These are phyloP conservation scores for Musa acuminata DNA, from an alignment of 176 grass and related monocot species.

Conservation along the genomic window DNA sequence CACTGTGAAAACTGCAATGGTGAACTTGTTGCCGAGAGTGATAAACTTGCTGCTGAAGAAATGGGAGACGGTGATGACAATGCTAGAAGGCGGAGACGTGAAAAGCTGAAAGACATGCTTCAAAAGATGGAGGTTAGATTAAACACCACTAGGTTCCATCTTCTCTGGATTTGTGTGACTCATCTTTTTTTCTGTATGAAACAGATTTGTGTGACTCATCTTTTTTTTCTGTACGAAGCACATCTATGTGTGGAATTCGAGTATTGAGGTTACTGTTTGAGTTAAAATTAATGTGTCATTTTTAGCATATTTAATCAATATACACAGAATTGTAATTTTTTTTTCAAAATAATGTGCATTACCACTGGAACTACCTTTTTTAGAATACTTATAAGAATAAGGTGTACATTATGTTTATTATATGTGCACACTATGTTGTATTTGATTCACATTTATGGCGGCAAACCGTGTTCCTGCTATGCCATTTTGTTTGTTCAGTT, in stretches of 20 bases:
- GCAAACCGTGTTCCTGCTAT: no score
- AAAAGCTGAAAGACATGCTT: slow-evolving; percentile 92
- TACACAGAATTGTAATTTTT: no score
- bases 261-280: neutral
- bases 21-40: slow-evolving; percentile 89
- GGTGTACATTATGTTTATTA: no score
- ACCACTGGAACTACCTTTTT: no score
- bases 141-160: neutral
- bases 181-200: neutral
- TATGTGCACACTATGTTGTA: no score
- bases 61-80: slow-evolving; percentile 97
- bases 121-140: slow-evolving; percentile 62
- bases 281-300: no score
- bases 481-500: no score
- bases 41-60: slow-evolving; percentile 96
- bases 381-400: no score
- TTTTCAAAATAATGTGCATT: no score
- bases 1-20: slow-evolving; percentile 93
- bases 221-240: neutral
- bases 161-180: neutral
- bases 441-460: no score
- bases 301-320: no score
- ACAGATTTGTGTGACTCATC: neutral
- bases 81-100: slow-evolving; percentile 57
- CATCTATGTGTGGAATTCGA: neutral